Percentiles rank a stretch among this genome's conserved stretches.
Conservation (phyloP, 106 monocot genomes). For the Xerophyta viscosa region DNA sequence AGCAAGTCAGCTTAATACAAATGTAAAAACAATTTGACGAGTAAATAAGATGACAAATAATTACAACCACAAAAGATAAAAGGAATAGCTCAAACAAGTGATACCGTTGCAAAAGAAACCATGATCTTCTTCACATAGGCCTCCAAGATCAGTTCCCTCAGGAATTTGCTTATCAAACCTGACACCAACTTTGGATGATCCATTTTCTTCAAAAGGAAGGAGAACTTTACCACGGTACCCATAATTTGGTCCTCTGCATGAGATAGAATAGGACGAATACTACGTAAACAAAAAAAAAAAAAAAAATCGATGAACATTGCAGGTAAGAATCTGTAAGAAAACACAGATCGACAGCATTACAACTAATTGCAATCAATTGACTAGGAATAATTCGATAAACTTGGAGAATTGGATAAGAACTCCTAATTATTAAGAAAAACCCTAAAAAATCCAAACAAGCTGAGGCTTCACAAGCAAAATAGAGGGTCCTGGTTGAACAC, state of each 20-base stretch:
- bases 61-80: neutral
- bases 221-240: constrained; percentile 87
- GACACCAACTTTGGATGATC: constrained; percentile 86
- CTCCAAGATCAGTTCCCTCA: constrained; percentile 93
- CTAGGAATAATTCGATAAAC: too few relatives aligned
- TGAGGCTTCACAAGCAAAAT: too few relatives aligned
- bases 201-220: constrained; percentile 87
- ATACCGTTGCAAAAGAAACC: constrained; percentile 91
- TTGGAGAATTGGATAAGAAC: too few relatives aligned
- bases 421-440: too few relatives aligned
- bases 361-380: too few relatives aligned
- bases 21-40: neutral
- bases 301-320: too few relatives aligned
- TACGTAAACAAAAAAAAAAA: neutral
- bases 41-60: neutral
- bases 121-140: constrained; percentile 92
- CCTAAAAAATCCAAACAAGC: too few relatives aligned
- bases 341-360: too few relatives aligned
- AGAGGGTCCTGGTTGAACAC: too few relatives aligned
- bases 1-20: constrained; percentile 58
- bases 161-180: constrained; percentile 85
- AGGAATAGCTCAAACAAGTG: constrained; percentile 1
- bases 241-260: constrained; percentile 72
- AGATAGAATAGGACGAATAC: neutral
- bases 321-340: too few relatives aligned